Evolutionary conservation across 345 rosid genomes (phyloP), one percentile per base, ranked within the genome.

Genomic region (Eucalyptus sp.): DNA sequence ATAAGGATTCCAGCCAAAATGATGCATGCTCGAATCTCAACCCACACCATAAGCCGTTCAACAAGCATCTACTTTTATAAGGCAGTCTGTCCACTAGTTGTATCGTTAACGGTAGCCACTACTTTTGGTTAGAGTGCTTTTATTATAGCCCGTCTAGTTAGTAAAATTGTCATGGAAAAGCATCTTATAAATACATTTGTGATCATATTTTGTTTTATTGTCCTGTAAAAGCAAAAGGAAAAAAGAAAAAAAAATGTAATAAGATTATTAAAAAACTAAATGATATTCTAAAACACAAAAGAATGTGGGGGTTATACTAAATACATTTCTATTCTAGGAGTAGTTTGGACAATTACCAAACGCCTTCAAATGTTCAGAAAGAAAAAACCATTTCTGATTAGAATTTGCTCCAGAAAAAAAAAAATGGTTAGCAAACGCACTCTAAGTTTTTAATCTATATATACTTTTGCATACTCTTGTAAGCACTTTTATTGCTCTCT

Each of bases 281-380:
- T 37, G 41, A 37, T 37, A 37, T 37, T 37, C 41, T 37, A 37
- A 37, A 37, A 18, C 4, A 52, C 24, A 52, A 52, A 52, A 52
- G 58, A 52, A 52, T 52, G 4, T 52, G 0, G 20, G 0, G 10
- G 24, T 52, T 2, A 4, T 52, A 52, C 0, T 0, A 52, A 52
- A 52, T 18, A 10, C 0, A 52, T 0, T 52, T 52, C 5, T 52
- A 52, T 52, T 0, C 20, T 10, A 24, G 10, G 4, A 52, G 58
- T 52, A 52, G 20, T 18, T 52, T 52, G 20, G 10, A 0, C 10
- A 7, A 7, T 52, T 52, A 52, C 18, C 56, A 52, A 52, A 18
- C 0, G 18, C 0, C 24, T 52, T 52, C 0, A 52, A 52, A 0
- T 52, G 0, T 4, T 52, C 20, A 52, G 0, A 52, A 52, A 6